Base-by-base conservation (phyloP, 2,329 filamentous ascomycete species). In the Pseudogymnoascus sp. region DNA sequence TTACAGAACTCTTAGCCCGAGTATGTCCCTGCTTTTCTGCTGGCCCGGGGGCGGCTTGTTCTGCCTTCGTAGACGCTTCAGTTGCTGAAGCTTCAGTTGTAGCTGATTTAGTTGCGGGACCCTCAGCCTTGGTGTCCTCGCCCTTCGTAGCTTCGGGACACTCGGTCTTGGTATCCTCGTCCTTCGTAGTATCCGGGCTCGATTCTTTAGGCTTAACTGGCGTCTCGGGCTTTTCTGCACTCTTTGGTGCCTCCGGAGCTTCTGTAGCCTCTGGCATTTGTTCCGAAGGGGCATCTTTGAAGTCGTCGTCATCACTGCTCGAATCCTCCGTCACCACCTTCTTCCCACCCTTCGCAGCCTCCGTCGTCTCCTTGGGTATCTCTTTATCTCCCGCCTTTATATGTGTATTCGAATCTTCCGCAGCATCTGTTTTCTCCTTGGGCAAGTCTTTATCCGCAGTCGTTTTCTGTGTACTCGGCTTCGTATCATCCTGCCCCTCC, bases 281-380 rank as follows among this genome's bases (percentile, higher is more conserved):
- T 40, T 69, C 75, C 65, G 70, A 72, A 47, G 71, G 69, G n/a
- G 72, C 71, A 69, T 76, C 75, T 67, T 76, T 73, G 69, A 71
- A 78, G 66, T 75, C 71, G 40, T 79, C 76, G 42, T 75, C 75
- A 47, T 76, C 76, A 59, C 73, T 74, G 50, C 77, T 76, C 16
- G 69, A 68, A 24, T 73, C 69, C 64, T 72, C 71, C 35, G 64
- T 71, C 67, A 64, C 67, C 26, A 16, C 53, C 59, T 61, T 19
- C 11, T 31, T 37, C 35, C 10, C 19, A 35, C 40, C 38, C 16
- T 10, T 42, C 10, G 53, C n/a, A 26, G 35, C 13, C 35, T 63
- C 44, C 59, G 42, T 10, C 35, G 68, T 66, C 21, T 66, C 65
- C 63, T 68, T 69, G 21, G 69, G 62, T 63, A 68, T 66, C 65